Evolutionary conservation across 2,329 filamentous ascomycete genomes (phyloP), one percentile per base, ranked within the genome.

Genomic region (Endothia cerciana): DNA sequence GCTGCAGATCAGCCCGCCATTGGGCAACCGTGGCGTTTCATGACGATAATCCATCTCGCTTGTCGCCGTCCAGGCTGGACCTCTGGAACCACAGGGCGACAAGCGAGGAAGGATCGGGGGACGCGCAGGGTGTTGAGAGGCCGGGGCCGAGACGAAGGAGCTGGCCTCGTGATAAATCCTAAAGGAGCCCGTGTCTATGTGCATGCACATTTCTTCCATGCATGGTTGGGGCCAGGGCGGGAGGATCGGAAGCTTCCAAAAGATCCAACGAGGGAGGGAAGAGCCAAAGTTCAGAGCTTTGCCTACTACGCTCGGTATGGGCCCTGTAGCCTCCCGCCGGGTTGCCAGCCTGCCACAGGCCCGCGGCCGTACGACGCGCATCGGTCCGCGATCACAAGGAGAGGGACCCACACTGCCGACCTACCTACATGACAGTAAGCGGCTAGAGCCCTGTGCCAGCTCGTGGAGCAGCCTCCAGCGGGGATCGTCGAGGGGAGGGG

Each of bases 331-430:
- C 45, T 60, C 41, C 41, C 25, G 43, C 28, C 30, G 49, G 33
- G 33, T 10, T 30, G 49, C 3, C 4, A 45, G 41, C 41, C 25
- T 49, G 28, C 28, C 58, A 60, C 41, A 60, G 58, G 17, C 30
- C 51, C 51, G 28, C 51, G 30, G 51, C 51, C 51, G 51, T 17
- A n/a, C 51, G 51, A 55, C 25, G 19, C 40, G 58, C 58, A 60
- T 45, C 58, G 58, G 58, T 60, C 58, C 58, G 58, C 58, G 58
- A 45, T 60, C 59, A 61, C 59, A 51, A 51, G 47, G 47, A 51
- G 59, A 22, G 30, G 25, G 22, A 17, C 45, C 59, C 45, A 51
- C 33, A 25, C 30, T 61, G 45, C 19, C 30, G 45, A n/a, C 59
- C 59, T 33, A n/a, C n/a, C n/a, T n/a, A n/a, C n/a, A n/a, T n/a